Percentiles rank a stretch among this genome's conserved stretches.
phyloP scores from a whole-genome alignment of 78 protist species.

The Cavenderia fasciculata region DNA sequence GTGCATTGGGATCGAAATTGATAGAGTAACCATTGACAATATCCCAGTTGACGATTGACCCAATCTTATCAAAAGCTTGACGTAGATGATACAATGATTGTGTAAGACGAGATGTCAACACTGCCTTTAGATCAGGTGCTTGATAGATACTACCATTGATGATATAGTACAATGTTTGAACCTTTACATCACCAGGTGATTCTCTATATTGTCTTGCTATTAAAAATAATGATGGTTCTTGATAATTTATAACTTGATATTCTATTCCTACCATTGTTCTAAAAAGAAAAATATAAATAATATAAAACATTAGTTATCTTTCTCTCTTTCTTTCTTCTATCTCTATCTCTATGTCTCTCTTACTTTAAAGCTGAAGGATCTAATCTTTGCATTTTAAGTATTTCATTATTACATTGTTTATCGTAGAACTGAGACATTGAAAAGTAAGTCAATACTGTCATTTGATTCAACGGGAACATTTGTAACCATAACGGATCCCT shows the following conservation, averaged over 20 bases:
- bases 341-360: not conserved
- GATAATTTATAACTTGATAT: slow-evolving; percentile 11
- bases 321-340: not conserved
- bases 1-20: slow-evolving; percentile 19
- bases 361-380: slow-evolving; percentile 67
- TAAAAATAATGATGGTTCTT: slow-evolving; percentile 29
- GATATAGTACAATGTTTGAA: slow-evolving; percentile 32
- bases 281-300: not conserved
- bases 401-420: slow-evolving; percentile 64
- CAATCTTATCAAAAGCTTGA: slow-evolving; percentile 26
- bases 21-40: slow-evolving; percentile 35
- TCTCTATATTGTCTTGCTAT: slow-evolving; percentile 44
- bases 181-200: slow-evolving; percentile 21
- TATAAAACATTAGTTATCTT: no score
- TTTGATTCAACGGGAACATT: slow-evolving; percentile 26
- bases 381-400: slow-evolving; percentile 66
- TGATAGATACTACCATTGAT: slow-evolving; percentile 62
- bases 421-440: slow-evolving; percentile 64
- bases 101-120: slow-evolving; percentile 27
- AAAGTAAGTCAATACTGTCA: slow-evolving; percentile 19
- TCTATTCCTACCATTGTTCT: slow-evolving; percentile 67
- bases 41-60: slow-evolving; percentile 37
- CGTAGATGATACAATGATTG: slow-evolving; percentile 50
- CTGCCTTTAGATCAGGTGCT: slow-evolving; percentile 34
- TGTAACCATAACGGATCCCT: slow-evolving; percentile 63